Evolutionary conservation across 2,329 filamentous ascomycete species (phyloP).

Genomic region (Colletotrichum sansevieriae): DNA sequence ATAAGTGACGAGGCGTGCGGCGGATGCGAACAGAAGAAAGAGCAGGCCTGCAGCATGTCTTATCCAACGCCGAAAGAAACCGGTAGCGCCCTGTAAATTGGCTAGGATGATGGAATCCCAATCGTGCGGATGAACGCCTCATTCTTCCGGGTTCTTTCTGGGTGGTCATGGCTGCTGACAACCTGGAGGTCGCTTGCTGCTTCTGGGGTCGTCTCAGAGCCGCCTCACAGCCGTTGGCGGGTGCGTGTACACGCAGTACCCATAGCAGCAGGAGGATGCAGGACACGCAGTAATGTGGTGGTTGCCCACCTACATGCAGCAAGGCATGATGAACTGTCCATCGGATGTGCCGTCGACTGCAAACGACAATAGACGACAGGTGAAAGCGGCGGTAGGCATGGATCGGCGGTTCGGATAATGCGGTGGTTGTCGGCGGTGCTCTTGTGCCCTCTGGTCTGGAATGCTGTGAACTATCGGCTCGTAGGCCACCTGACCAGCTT

Average conservation of each 20-base stretch:
- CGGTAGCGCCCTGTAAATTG: background rate
- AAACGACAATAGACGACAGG: background rate
- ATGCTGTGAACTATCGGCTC: constrained; percentile 4
- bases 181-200: background rate
- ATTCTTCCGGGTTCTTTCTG: background rate
- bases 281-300: constrained; percentile 5
- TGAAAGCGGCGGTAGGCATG: background rate
- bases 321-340: constrained; percentile 21
- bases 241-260: constrained; percentile 1
- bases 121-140: constrained; percentile 4
- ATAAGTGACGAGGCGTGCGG: constrained; percentile 1
- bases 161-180: background rate
- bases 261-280: background rate
- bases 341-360: constrained; percentile 11
- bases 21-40: background rate
- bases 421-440: background rate
- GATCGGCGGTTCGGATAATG: background rate
- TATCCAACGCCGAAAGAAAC: background rate
- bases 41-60: background rate
- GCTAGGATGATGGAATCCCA: background rate
- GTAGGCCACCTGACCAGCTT: constrained; percentile 3
- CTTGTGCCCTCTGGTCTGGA: background rate
- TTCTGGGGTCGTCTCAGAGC: constrained; percentile 3
- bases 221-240: constrained; percentile 8
- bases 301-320: constrained; percentile 7